Conservation (phyloP, 768 basidiomycete species). For the Suillus variegatus region DNA sequence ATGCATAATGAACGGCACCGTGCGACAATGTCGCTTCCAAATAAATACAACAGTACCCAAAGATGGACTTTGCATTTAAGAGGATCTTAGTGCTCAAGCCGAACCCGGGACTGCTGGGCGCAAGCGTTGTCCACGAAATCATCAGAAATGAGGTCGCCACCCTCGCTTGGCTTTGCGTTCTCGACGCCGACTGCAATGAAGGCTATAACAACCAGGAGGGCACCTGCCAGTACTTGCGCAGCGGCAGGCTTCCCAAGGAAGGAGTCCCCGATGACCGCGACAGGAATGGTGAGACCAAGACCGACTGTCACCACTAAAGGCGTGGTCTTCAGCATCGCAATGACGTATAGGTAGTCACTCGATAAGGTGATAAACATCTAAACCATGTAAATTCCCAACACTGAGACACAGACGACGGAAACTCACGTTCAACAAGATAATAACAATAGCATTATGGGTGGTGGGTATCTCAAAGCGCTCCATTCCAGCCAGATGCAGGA, state of each 20-base stretch:
- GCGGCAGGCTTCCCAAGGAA: conserved; percentile 59
- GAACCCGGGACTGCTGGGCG: conserved; percentile 6
- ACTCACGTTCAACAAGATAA: conserved; percentile 58
- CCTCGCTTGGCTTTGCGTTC: conserved; percentile 45
- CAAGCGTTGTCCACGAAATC: conserved; percentile 9
- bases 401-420: conserved; percentile 9
- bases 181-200: conserved; percentile 76
- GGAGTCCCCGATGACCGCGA: conserved; percentile 84
- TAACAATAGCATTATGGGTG: conserved; percentile 46
- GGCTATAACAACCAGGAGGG: conserved; percentile 69
- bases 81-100: conserved; percentile 12
- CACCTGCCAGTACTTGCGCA: conserved; percentile 69
- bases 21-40: background rate
- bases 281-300: conserved; percentile 89
- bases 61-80: conserved; percentile 1
- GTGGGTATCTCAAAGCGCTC: conserved; percentile 78
- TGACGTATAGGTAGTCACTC: conserved; percentile 83
- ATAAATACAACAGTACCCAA: background rate
- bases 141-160: conserved; percentile 7
- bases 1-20: too few relatives aligned
- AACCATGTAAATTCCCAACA: conserved; percentile 5
- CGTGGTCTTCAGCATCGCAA: conserved; percentile 96
- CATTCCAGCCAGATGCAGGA: conserved; percentile 71
- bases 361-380: conserved; percentile 84
- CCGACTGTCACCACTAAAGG: conserved; percentile 93